phyloP scores from a whole-genome alignment of 2,329 filamentous ascomycete genomes.

The Colletotrichum brevisporum region DNA sequence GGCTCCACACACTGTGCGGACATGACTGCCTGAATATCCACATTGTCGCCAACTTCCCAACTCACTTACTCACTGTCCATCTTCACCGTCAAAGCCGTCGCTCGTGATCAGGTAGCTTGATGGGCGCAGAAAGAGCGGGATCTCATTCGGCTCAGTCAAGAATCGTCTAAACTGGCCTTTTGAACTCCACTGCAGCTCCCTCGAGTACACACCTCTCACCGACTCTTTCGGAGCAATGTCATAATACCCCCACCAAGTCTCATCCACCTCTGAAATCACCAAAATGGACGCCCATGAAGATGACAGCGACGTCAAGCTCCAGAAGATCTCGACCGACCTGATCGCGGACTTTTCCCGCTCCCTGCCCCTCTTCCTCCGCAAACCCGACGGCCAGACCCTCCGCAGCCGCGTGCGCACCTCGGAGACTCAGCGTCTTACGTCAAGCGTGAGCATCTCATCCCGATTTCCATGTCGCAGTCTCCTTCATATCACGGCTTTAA shows the following conservation, averaged over 20 bases:
- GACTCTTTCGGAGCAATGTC: constrained; percentile 3
- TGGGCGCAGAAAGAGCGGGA: not conserved
- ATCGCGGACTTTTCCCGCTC: constrained; percentile 70
- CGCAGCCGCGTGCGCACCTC: constrained; percentile 64
- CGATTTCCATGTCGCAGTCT: constrained; percentile 4
- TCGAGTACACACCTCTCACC: not conserved
- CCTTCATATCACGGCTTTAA: not conserved
- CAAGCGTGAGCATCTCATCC: constrained; percentile 53
- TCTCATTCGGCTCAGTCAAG: not conserved
- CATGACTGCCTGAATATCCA: not conserved
- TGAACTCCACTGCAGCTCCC: not conserved
- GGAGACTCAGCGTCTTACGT: constrained; percentile 64
- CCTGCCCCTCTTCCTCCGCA: constrained; percentile 66
- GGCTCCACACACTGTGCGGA: not conserved
- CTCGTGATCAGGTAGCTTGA: not conserved
- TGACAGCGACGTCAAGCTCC: constrained; percentile 74
- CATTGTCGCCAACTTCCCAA: not conserved
- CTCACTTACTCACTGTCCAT: not conserved
- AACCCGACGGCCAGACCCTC: constrained; percentile 62
- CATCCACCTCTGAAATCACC: not conserved
- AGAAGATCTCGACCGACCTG: constrained; percentile 71
- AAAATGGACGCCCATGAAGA: constrained; percentile 73
- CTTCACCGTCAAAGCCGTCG: not conserved
- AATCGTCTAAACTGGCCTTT: not conserved
- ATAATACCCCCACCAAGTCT: constrained; percentile 9